phyloP scores from a whole-genome alignment of 768 basidiomycete genomes.

The Trametes villosa region DNA sequence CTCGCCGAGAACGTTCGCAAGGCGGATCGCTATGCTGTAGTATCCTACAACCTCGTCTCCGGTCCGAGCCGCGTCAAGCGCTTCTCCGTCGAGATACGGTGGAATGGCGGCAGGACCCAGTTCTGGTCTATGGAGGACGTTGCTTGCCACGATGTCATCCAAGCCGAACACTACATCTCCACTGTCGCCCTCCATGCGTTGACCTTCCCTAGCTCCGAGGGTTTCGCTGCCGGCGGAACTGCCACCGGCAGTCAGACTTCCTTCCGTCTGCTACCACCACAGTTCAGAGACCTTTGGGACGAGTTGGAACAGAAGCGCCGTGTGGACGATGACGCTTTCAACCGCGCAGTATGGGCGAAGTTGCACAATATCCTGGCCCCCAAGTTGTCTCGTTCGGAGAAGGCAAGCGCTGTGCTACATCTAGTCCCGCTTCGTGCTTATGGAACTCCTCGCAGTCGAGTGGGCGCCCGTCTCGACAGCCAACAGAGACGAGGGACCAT shows the following conservation, averaged over 20 bases:
- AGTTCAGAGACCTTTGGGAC: conserved; percentile 91
- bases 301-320: conserved; percentile 76
- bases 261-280: conserved; percentile 78
- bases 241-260: conserved; percentile 59
- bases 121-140: conserved; percentile 85
- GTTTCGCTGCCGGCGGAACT: conserved; percentile 61
- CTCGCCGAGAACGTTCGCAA: conserved; percentile 72
- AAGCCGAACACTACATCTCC: conserved; percentile 91
- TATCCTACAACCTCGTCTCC: conserved; percentile 69
- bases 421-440: neutral
- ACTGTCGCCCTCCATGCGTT: conserved; percentile 84
- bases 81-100: conserved; percentile 71
- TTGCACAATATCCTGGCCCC: conserved; percentile 64
- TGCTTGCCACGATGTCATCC: conserved; percentile 74
- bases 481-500: conserved; percentile 23
- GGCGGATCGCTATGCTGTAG: conserved; percentile 72
- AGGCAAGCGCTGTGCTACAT: conserved; percentile 40
- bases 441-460: neutral
- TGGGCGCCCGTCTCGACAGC: conserved; percentile 7
- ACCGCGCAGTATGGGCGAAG: conserved; percentile 73
- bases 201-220: conserved; percentile 63
- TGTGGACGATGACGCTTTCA: conserved; percentile 59
- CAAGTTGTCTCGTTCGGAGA: conserved; percentile 52
- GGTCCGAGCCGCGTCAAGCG: conserved; percentile 76
- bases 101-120: conserved; percentile 62